Base-by-base conservation (phyloP, 306 rosid species). In the Gleditsia sinensis region DNA sequence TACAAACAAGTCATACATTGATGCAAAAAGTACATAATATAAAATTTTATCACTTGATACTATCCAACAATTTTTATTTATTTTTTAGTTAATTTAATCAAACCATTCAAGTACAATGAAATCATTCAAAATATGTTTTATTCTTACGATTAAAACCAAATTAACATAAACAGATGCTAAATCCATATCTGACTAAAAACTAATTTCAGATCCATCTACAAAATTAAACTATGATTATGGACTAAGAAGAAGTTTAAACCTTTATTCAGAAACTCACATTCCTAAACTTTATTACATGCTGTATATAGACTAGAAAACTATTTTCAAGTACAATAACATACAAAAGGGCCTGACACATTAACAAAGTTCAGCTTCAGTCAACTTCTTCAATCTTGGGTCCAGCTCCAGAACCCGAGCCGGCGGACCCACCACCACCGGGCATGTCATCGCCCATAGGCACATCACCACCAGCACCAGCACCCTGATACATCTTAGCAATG, bases 341-440 rank as follows among this genome's bases (percentile, higher is more conserved):
- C 32, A 28, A 1, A 28, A 28, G n/a, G n/a, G n/a, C n/a, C n/a
- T n/a, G n/a, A n/a, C n/a, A n/a, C n/a, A n/a, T n/a, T n/a, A n/a
- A n/a, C n/a, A n/a, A n/a, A n/a, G n/a, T n/a, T n/a, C n/a, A n/a
- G n/a, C 17, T 13, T 85, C 13, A 89, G 32, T 91, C 96, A 64
- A 93, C 96, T 71, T 93, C 97, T 71, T 93, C 97, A 48, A 93
- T 93, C 88, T 93, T 93, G 0, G 98, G 98, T 14, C 98, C 97
- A 23, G 88, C 14, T 3, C 92, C 89, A 6, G 93, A 80, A 36
- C 19, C 68, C 2, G 87, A 17, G 19, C 71, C 70, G 3, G 62
- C 13, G 2, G 89, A 58, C 0, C 78, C 79, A 71, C 64, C 79
- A 71, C 64, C 81, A 28, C 75, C 54, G 5, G 83, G 83, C 49